Base-by-base conservation (phyloP, 192 early-diverging fungal species). In the Rhizophagus prolifer region DNA sequence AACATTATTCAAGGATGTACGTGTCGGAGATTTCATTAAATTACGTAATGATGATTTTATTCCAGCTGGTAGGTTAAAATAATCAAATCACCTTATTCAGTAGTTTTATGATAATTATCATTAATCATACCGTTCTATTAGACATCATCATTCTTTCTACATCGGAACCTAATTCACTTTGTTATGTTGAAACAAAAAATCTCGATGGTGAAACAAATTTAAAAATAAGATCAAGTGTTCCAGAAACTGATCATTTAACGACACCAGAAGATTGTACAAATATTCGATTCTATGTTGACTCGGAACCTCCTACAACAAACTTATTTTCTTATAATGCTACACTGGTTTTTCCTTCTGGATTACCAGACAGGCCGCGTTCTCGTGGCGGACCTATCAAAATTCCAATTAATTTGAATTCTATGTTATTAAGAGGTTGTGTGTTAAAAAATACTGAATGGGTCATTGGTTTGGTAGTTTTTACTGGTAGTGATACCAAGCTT, bases 1-100 rank as follows among this genome's bases (percentile, higher is more conserved):
- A 6, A 90, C 86, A 10, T 84, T 82, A 34, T 94, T 93, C 91
- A 82, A 87, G 70, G 85, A 92, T 75, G 81, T 95, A 25, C 88
- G 88, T 5, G 93, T 96, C 0, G 97, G 97, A 14, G 97, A 98
- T 81, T 91, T 97, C 82, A 87, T 97, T 38, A 87, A 91, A 59
- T 86, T 97, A 69, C 80, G 84, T 65, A 94, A 95, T 71, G 91
- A 93, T 78, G 94, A 97, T 72, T 86, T 87, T 7, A 89, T 94
- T 21, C 96, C 96, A 4, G 93, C 96, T 10, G 96, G 97, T 84
- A 64, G 50, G 30, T 47, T 9, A 47, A 41, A 21, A 7, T n/a
- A 54, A 7, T 16, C 6, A 54, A 54, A 21, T 4, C 16, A 21
- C 6, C 50, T n/a, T 54, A 7, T 54, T 54, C 19, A 54, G 5